These are phyloP conservation scores for Anthoceros angustus DNA, from an alignment of 225 moss, liverwort and hornwort species.

Conservation along the genomic window DNA sequence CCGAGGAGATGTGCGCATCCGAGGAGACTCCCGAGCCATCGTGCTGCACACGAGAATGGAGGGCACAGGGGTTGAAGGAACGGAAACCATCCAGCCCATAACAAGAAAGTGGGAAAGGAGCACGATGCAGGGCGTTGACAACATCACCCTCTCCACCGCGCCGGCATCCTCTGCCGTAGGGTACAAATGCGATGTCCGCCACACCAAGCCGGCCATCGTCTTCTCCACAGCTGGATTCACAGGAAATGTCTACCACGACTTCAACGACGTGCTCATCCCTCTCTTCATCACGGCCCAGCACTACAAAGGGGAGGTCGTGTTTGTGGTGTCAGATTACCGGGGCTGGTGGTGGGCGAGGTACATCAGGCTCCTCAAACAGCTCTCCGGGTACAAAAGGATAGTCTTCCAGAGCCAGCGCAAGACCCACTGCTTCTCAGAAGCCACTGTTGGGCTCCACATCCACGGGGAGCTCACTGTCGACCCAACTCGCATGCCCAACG, in stretches of 20 bases:
- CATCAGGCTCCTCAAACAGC: conserved; percentile 14
- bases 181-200: conserved; percentile 15
- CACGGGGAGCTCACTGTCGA: conserved; percentile 24
- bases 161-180: background rate
- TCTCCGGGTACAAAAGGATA: conserved; percentile 20
- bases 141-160: conserved; percentile 13
- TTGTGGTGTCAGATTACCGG: conserved; percentile 20
- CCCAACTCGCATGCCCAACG: conserved; percentile 22
- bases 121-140: conserved; percentile 17
- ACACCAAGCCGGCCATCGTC: conserved; percentile 17
- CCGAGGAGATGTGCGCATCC: conserved; percentile 22
- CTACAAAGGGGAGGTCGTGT: conserved; percentile 22
- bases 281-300: conserved; percentile 26
- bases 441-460: conserved; percentile 24
- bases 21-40: conserved; percentile 14
- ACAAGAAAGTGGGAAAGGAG: conserved; percentile 25
- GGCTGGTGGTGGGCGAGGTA: conserved; percentile 33
- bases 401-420: conserved; percentile 9
- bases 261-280: conserved; percentile 34
- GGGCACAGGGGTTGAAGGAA: conserved; percentile 6
- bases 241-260: conserved; percentile 35
- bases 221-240: conserved; percentile 32
- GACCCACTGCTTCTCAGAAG: conserved; percentile 28
- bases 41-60: conserved; percentile 13
- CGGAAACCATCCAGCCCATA: conserved; percentile 24